A percentile compares a stretch with the other conserved stretches of the same genome.
Conservation (phyloP, 2,329 filamentous ascomycete species). For the Phoma sp. region DNA sequence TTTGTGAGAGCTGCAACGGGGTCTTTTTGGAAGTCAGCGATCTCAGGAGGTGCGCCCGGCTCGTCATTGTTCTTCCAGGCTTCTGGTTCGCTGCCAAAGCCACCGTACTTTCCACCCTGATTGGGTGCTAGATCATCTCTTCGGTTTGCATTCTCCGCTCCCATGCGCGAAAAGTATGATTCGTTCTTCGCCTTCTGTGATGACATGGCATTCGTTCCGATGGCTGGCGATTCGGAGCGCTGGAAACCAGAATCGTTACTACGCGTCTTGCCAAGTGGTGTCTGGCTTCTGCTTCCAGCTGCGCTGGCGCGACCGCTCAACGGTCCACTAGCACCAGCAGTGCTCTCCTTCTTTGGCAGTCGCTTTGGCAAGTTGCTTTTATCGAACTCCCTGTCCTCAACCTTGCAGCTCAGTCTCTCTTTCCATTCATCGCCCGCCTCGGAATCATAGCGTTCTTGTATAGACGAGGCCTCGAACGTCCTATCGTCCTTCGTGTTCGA, state of each 20-base stretch:
- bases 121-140: conserved; percentile 79
- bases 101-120: conserved; percentile 90
- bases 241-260: conserved; percentile 38
- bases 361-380: conserved; percentile 67
- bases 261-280: conserved; percentile 48
- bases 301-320: conserved; percentile 45
- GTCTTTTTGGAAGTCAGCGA: conserved; percentile 92
- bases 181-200: conserved; percentile 73
- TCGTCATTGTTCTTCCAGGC: conserved; percentile 55
- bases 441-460: conserved; percentile 87
- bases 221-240: conserved; percentile 47
- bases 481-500: conserved; percentile 55
- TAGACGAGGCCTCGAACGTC: conserved; percentile 84
- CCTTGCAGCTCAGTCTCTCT: conserved; percentile 83
- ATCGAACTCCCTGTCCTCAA: conserved; percentile 87
- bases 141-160: conserved; percentile 80
- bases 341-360: conserved; percentile 44
- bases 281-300: conserved; percentile 48
- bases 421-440: conserved; percentile 96
- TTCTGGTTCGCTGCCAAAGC: conserved; percentile 82
- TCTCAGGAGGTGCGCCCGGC: conserved; percentile 64
- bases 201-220: conserved; percentile 49
- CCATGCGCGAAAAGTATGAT: conserved; percentile 86
- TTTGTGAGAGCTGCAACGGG: conserved; percentile 88
- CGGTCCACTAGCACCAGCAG: conserved; percentile 33